Percentiles rank a stretch among this genome's conserved stretches.
phyloP scores from a whole-genome alignment of 164 flowering plant species.

The Tinospora cordifolia region DNA sequence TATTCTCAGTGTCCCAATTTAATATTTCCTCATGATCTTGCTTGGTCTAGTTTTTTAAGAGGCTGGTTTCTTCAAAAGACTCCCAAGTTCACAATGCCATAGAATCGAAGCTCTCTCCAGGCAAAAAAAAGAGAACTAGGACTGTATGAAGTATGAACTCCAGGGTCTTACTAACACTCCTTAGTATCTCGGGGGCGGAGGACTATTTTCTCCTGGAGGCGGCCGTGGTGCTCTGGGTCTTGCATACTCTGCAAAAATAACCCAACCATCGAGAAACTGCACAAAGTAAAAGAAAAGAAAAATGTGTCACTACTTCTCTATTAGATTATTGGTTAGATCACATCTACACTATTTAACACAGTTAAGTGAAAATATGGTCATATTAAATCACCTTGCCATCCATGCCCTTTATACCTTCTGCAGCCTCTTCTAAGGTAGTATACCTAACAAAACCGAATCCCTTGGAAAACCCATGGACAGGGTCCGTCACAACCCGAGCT shows the following conservation, averaged over 20 bases:
- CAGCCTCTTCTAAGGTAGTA: constrained; percentile 63
- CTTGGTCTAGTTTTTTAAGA: neutral
- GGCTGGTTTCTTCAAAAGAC: neutral
- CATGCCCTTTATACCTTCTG: constrained; percentile 75
- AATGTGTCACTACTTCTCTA: neutral
- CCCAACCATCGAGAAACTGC: constrained; percentile 56
- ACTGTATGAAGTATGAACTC: neutral
- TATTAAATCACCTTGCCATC: constrained; percentile 66
- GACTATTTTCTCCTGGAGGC: constrained; percentile 19
- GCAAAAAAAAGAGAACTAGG: constrained; percentile 5
- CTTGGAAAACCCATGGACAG: constrained; percentile 63
- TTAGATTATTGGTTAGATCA: too few relatives aligned
- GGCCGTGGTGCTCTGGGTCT: constrained; percentile 39
- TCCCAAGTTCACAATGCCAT: neutral
- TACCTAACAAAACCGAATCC: constrained; percentile 89
- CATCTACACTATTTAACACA: too few relatives aligned
- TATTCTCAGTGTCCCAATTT: neutral
- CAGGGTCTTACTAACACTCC: neutral
- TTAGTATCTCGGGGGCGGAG: constrained; percentile 18
- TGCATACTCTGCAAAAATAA: constrained; percentile 52
- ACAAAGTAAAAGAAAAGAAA: neutral
- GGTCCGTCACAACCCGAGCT: constrained; percentile 84
- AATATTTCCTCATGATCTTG: neutral
- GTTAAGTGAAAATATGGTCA: neutral
- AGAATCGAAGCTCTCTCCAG: neutral